phyloP scores from a whole-genome alignment of 2,329 filamentous ascomycete genomes.

The Hirsutella thompsonii region DNA sequence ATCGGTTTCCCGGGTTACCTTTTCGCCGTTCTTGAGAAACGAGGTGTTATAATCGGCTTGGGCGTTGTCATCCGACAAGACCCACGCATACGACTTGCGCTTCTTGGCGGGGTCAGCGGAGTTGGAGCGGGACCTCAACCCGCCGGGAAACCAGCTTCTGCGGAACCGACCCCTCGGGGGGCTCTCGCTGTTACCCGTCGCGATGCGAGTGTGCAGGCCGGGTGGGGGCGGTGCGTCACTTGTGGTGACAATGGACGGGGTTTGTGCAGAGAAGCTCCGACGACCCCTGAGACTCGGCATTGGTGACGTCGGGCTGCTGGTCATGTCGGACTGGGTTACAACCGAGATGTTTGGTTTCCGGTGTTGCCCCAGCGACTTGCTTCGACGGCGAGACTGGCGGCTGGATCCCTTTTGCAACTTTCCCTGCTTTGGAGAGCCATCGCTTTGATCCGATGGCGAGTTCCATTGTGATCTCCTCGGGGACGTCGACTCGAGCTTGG shows the following conservation, averaged over 20 bases:
- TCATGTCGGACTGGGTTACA: slow-evolving; percentile 1
- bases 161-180: slow-evolving; percentile 32
- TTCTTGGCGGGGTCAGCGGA: slow-evolving; percentile 22
- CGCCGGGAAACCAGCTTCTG: slow-evolving; percentile 40
- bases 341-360: slow-evolving; percentile 10
- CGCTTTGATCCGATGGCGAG: neutral
- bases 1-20: slow-evolving; percentile 21
- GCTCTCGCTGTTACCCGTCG: slow-evolving; percentile 26
- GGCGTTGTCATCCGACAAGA: slow-evolving; percentile 35
- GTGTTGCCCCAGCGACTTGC: slow-evolving; percentile 15
- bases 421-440: slow-evolving; percentile 9
- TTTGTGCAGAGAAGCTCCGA: slow-evolving; percentile 36
- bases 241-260: slow-evolving; percentile 15
- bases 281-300: slow-evolving; percentile 22
- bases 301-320: too few relatives aligned
- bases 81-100: slow-evolving; percentile 32
- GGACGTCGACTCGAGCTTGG: slow-evolving; percentile 9
- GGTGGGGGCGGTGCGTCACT: slow-evolving; percentile 15
- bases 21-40: slow-evolving; percentile 39
- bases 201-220: slow-evolving; percentile 12
- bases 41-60: slow-evolving; percentile 42
- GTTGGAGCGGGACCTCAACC: slow-evolving; percentile 34
- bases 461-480: neutral
- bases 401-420: slow-evolving; percentile 19
- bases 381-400: slow-evolving; percentile 14